Base-by-base conservation (phyloP, 805 yeast genomes). In the Myxozyma kluyveri region DNA sequence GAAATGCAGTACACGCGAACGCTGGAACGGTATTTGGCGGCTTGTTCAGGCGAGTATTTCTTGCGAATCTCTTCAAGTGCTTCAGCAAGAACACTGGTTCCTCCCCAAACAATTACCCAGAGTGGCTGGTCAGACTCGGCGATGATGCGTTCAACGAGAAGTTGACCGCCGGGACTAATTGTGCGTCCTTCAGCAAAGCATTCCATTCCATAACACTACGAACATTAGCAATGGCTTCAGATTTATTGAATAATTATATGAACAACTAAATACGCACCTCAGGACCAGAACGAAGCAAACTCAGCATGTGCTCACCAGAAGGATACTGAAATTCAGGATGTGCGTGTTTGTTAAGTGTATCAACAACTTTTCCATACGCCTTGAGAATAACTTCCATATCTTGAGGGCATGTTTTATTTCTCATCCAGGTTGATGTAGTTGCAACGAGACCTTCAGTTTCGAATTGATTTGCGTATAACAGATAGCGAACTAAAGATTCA, bases 1-100 rank as follows among this genome's bases (percentile, higher is more conserved):
- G 49, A 45, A 24, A 45, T 45, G 19, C 44, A 42, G 33, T 45
- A 45, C 37, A 45, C 49, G 18, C 49, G 29, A 18, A 45, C 12
- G 38, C 24, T 40, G 10, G 47, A 12, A 14, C 32, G 45, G 14
- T 37, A 24, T 14, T 39, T 19, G 14, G 17, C 47, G 10, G 24
- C 18, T 14, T 21, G 44, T 14, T 24, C 18, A 6, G 12, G 24
- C 18, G 35, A 12, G 19, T 29, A 21, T 23, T 26, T 12, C 12
- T 23, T n/a, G 4, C 21, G 33, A 17, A 27, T 31, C 19, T 6
- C 18, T 3, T 18, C 19, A 5, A 45, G 32, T 36, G 27, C 47
- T 18, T 38, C 35, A 12, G 49, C 49, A 12, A 45, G 47, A 14
- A 39, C 36, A 31, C 22, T 39, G 14, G 45, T 17, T 19, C 49